Percentiles rank a stretch among this genome's conserved stretches.
phyloP scores from a whole-genome alignment of 768 basidiomycete genomes.

The Cyclocybe cylindracea region DNA sequence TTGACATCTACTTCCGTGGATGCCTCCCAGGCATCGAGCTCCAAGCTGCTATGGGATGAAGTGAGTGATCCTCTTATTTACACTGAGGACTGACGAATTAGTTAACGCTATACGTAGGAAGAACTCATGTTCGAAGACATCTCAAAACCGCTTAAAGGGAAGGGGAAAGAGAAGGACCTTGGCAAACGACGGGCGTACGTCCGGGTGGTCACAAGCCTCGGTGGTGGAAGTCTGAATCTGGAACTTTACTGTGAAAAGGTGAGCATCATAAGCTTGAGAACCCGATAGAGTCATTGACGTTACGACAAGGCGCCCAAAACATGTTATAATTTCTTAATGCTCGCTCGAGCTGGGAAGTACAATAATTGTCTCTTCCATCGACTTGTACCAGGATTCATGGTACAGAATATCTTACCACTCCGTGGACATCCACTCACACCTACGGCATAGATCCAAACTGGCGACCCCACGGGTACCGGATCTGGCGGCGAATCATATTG shows the following conservation, averaged over 20 bases:
- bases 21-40: slow-evolving; percentile 58
- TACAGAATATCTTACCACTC: slow-evolving; percentile 27
- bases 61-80: slow-evolving; percentile 32
- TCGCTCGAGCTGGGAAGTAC: slow-evolving; percentile 89
- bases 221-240: slow-evolving; percentile 80
- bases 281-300: not conserved
- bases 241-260: slow-evolving; percentile 92
- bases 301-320: slow-evolving; percentile 88
- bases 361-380: slow-evolving; percentile 90
- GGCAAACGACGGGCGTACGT: slow-evolving; percentile 93
- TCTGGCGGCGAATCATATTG: slow-evolving; percentile 91
- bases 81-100: not conserved
- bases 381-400: slow-evolving; percentile 95
- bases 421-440: slow-evolving; percentile 4
- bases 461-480: slow-evolving; percentile 96
- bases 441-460: slow-evolving; percentile 84
- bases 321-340: slow-evolving; percentile 97
- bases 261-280: not conserved
- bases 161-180: slow-evolving; percentile 92
- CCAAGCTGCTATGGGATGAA: slow-evolving; percentile 95
- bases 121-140: slow-evolving; percentile 98
- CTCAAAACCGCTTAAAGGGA: slow-evolving; percentile 74
- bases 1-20: slow-evolving; percentile 92
- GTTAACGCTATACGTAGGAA: slow-evolving; percentile 49
- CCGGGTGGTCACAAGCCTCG: slow-evolving; percentile 91